These are phyloP conservation scores for Flammula alnicola DNA, from an alignment of 1,284 basidiomycete genomes.

Conservation along the genomic window DNA sequence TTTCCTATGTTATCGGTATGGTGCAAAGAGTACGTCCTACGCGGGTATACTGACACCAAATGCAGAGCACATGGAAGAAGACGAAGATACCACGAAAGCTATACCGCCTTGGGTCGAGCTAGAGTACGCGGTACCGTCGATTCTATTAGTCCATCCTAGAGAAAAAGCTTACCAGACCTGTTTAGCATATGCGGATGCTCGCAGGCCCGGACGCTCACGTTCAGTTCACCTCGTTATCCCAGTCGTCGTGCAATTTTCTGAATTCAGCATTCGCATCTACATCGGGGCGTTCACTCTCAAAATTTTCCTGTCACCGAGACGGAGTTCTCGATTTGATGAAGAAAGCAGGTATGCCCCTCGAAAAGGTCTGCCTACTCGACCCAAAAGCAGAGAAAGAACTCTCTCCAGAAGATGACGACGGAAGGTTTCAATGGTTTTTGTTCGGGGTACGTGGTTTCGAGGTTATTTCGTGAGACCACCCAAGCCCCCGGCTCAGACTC, in stretches of 20 bases:
- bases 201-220: constrained; percentile 71
- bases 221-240: constrained; percentile 86
- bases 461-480: neutral
- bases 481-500: neutral
- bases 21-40: constrained; percentile 1
- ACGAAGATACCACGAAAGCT: constrained; percentile 72
- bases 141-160: neutral
- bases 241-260: constrained; percentile 66
- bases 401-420: constrained; percentile 75
- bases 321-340: constrained; percentile 74
- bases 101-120: constrained; percentile 90
- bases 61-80: constrained; percentile 96
- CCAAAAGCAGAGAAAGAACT: constrained; percentile 78
- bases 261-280: constrained; percentile 27
- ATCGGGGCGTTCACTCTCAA: constrained; percentile 39
- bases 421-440: constrained; percentile 81
- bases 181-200: constrained; percentile 83
- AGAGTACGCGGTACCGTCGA: constrained; percentile 61
- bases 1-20: constrained; percentile 43
- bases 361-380: constrained; percentile 85
- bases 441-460: constrained; percentile 66
- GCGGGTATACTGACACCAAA: neutral
- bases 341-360: constrained; percentile 49
- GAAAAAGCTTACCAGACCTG: neutral
- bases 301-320: constrained; percentile 60